phyloP scores from a whole-genome alignment of 495 filamentous ascomycete species.

The Tuber aestivum region DNA sequence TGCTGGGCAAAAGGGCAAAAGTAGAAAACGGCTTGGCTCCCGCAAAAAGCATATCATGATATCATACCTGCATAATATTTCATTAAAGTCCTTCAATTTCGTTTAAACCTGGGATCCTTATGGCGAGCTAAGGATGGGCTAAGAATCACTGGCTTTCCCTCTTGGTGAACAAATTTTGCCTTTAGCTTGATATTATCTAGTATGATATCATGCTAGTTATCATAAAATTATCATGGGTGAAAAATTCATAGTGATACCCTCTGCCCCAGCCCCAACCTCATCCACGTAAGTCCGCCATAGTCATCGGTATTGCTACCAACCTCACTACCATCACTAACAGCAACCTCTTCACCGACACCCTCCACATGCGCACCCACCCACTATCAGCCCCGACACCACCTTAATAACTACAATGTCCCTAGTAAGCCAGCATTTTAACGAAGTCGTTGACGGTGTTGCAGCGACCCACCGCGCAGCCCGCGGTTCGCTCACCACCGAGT shows the following conservation, averaged over 20 bases:
- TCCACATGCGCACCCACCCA: background rate
- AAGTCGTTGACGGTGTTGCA: background rate
- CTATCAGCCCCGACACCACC: background rate
- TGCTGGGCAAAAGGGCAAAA: background rate
- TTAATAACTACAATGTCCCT: background rate
- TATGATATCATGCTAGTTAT: too few species aligned
- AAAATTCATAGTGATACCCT: background rate
- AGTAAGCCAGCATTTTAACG: background rate
- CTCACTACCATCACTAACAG: background rate
- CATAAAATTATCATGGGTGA: too few species aligned
- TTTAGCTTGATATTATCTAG: too few species aligned
- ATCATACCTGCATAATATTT: background rate
- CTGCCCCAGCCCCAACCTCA: background rate
- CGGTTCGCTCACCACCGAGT: background rate
- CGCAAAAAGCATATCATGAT: background rate
- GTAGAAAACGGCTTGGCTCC: background rate
- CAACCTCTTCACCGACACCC: background rate
- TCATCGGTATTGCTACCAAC: background rate
- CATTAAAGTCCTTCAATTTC: background rate
- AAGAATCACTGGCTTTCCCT: background rate
- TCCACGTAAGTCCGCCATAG: background rate
- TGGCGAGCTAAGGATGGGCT: background rate
- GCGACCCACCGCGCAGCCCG: background rate
- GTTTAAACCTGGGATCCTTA: background rate
- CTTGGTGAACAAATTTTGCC: too few species aligned